Conservation (phyloP, 805 yeast genomes). For the Starmerella floris region DNA sequence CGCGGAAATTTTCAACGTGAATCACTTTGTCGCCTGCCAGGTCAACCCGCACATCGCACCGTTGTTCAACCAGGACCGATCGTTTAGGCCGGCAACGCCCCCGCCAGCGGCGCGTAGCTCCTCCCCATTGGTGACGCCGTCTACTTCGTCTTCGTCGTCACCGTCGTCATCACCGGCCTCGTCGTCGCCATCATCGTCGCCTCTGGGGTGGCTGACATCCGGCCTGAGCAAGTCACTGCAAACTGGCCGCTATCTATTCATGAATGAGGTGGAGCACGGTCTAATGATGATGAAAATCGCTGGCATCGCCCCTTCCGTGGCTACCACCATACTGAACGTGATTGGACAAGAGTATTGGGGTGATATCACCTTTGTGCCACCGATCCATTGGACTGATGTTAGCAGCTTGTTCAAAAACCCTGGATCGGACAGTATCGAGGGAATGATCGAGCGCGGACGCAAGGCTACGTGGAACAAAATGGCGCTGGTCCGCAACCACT, state of each 20-base stretch:
- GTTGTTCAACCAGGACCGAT: conserved; percentile 32
- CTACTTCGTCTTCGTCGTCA: neutral
- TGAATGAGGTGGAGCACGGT: conserved; percentile 66
- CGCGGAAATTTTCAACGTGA: conserved; percentile 94
- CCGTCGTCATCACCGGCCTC: neutral
- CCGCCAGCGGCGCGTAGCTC: neutral
- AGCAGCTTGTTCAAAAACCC: conserved; percentile 66
- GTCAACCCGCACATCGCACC: conserved; percentile 96
- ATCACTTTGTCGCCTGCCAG: conserved; percentile 93
- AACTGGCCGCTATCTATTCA: conserved; percentile 28
- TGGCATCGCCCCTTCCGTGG: conserved; percentile 59
- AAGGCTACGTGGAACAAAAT: conserved; percentile 89
- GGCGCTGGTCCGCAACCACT: conserved; percentile 73
- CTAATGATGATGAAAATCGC: conserved; percentile 60
- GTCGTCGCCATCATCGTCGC: neutral
- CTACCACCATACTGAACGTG: conserved; percentile 61
- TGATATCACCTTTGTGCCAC: conserved; percentile 84
- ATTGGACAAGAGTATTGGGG: conserved; percentile 83
- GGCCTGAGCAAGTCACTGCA: neutral
- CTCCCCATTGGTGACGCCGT: neutral
- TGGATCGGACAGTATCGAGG: conserved; percentile 55
- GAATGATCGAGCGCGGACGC: conserved; percentile 68
- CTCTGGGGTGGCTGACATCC: neutral
- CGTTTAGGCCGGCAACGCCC: neutral
- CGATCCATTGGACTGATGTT: conserved; percentile 44